Evolutionary conservation across 73 alveolate genomes (phyloP), one percentile per base, ranked within the genome.

Genomic region (Uronychia setigera): DNA sequence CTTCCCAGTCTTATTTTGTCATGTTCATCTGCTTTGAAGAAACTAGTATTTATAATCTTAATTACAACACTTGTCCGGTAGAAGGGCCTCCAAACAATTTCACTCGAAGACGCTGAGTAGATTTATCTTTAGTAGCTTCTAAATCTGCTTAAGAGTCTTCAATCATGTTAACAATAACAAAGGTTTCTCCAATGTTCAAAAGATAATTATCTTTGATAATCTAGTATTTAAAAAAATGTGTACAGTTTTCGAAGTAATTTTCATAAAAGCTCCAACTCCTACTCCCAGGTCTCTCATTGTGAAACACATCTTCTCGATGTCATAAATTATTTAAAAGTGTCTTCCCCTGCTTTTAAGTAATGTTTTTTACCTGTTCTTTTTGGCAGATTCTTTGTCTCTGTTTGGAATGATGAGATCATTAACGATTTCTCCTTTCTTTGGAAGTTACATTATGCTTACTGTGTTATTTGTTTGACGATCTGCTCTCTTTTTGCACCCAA

Each of bases 231-330:
- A 14, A 77, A 29, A 13, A 31, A 77, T 5, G n/a, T n/a, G n/a
- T n/a, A n/a, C n/a, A n/a, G n/a, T n/a, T n/a, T n/a, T n/a, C n/a
- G n/a, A n/a, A n/a, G n/a, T n/a, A n/a, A 96, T 77, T 86, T 92
- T 96, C 77, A 96, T 94, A 60, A 96, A 96, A 30, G 96, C 97
- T 1, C 99, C 99, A 78, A 93, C 95, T 28, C 99, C 99, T 78
- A 91, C 92, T 30, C 98, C 98, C 34, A 96, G 85, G 84, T 96
- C 99, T 35, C 84, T 93, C 19, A 90, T 83, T 25, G 31, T 33
- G 74, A 90, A 93, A 31, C 75, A 60, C 13, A 33, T 57, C 59
- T 59, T 58, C 0, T 81, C 93, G 26, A 82, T 1, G 59, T 76
- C 89, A 86, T 80, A 93, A 27, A 59, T 81, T 5, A 93, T 90